Base-by-base conservation (phyloP, 768 basidiomycete species). In the Sporobolomyces pararoseus region DNA sequence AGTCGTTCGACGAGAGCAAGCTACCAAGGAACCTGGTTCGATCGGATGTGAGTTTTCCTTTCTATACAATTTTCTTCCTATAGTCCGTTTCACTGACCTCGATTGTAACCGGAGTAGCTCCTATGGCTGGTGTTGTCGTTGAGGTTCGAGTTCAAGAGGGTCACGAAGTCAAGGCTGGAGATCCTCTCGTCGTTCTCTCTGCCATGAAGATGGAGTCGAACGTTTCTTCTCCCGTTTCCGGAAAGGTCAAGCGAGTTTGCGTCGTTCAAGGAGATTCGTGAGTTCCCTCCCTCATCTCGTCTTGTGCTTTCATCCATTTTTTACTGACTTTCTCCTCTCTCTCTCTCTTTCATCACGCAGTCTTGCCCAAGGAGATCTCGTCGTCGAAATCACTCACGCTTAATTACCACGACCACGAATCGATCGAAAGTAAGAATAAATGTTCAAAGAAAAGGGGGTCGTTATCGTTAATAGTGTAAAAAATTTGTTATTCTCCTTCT, bases 121-220 rank as follows among this genome's bases (percentile, higher is more conserved):
- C 75, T 14, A 77, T 77, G 73, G 57, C 74, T 66, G 96, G 94
- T 80, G 95, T 98, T 58, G 93, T 98, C 63, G 90, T 99, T 23
- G 96, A 99, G 80, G 93, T 99, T 55, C 85, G 95, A 77, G 94
- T 97, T 69, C 95, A 96, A 82, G 96, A 98, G 80, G 93, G 93
- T 29, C 89, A 94, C 67, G 91, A 95, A 78, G 93, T 99, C 80
- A 94, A 89, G 86, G 95, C 93, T 82, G 96, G 96, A 59, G 96
- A 99, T 82, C 93, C 95, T 66, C 82, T 97, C 73, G 89, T 89
- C 80, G 91, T 97, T 72, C 16, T 44, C 25, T 65, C 29, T n/a
- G 63, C 64, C 19, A 60, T 66, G 63, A 57, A 94, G 92, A 97
- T 98, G 95, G 95, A 99, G 82, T 92, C 90, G 71, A 87, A 90